Percentiles rank a stretch among this genome's conserved stretches.
These are phyloP conservation scores for Coemansia sp. DNA, from an alignment of 192 early-diverging fungal species.

Conservation along the genomic window DNA sequence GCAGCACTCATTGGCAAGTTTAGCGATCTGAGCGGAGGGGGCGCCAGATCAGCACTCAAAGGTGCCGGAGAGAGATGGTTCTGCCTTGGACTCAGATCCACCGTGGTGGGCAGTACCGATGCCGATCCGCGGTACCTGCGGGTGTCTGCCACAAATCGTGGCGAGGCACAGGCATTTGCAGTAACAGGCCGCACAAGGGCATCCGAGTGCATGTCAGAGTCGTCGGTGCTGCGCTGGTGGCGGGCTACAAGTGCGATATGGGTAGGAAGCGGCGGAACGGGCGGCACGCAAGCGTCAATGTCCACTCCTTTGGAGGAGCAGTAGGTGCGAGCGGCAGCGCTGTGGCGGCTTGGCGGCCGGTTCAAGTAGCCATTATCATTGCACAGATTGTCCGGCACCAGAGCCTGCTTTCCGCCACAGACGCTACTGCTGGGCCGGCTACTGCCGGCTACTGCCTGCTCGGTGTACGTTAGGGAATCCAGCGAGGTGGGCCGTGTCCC, in stretches of 20 bases:
- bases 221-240: not conserved
- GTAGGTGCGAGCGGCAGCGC: not conserved
- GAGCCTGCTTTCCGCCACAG: not conserved
- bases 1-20: constrained; percentile 7
- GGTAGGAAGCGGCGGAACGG: constrained; percentile 41
- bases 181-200: constrained; percentile 18
- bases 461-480: constrained; percentile 35
- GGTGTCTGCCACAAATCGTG: constrained; percentile 19
- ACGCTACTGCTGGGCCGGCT: constrained; percentile 33
- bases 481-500: constrained; percentile 31
- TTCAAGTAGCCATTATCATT: not conserved
- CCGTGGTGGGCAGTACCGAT: constrained; percentile 9
- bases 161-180: constrained; percentile 20
- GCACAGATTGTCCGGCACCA: not conserved
- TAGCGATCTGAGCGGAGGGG: not conserved
- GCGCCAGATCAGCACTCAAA: too few relatives aligned
- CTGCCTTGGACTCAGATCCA: too few relatives aligned
- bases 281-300: constrained; percentile 11
- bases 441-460: constrained; percentile 30
- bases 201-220: not conserved
- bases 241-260: constrained; percentile 2
- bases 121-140: constrained; percentile 34
- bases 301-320: not conserved
- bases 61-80: too few relatives aligned
- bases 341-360: too few relatives aligned